A percentile compares a stretch with the other conserved stretches of the same genome.
phyloP scores from a whole-genome alignment of 176 grass and related monocot genomes.

The Rhynchospora tenuis region DNA sequence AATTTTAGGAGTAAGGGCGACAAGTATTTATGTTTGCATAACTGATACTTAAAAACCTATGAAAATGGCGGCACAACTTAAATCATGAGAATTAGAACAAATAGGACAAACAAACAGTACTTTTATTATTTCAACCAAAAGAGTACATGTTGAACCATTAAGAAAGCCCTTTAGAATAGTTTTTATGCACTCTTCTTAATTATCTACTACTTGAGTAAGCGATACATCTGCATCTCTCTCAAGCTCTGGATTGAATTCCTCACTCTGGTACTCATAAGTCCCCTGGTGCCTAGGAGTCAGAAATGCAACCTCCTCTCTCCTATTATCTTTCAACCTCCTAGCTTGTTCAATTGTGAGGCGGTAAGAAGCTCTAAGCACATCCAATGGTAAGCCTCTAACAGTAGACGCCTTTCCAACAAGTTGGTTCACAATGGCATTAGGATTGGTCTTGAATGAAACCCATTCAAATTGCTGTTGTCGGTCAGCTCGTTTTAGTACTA shows the following conservation, averaged over 20 bases:
- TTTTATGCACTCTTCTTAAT: too few relatives aligned
- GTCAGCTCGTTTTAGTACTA: background rate
- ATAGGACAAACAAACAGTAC: conserved; percentile 11
- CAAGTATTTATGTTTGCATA: too few relatives aligned
- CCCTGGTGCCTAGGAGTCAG: background rate
- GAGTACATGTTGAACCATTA: conserved; percentile 38
- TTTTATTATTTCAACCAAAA: conserved; percentile 24
- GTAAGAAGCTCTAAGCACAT: conserved; percentile 31
- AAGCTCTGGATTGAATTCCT: background rate
- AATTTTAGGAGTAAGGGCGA: too few relatives aligned
- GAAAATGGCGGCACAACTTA: background rate
- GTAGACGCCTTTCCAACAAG: conserved; percentile 32
- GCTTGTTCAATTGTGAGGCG: conserved; percentile 26
- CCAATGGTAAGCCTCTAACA: conserved; percentile 25
- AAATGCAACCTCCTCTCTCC: conserved; percentile 24
- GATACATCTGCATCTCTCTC: background rate
- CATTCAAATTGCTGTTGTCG: conserved; percentile 20
- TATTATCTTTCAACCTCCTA: conserved; percentile 18
- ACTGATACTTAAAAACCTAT: background rate
- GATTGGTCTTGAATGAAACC: conserved; percentile 37
- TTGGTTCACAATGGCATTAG: conserved; percentile 28
- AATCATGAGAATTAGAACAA: background rate
- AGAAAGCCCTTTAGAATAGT: too few relatives aligned
- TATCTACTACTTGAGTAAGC: too few relatives aligned
- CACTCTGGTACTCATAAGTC: background rate